Base-by-base conservation (phyloP, 768 basidiomycete genomes). In the Leccinum broughii region DNA sequence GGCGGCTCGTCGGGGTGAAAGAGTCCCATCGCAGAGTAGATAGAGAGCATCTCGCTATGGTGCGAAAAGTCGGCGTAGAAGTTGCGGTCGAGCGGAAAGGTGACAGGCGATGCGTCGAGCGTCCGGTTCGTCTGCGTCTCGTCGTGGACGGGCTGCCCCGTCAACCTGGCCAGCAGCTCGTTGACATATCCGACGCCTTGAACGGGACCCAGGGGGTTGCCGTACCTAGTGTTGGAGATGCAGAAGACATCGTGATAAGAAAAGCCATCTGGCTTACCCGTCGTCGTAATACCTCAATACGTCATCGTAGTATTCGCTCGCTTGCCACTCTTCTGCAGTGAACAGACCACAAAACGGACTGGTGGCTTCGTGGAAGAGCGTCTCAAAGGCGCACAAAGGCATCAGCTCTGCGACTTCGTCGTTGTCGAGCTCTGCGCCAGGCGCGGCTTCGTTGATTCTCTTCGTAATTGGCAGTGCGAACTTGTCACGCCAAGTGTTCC, bases 101-200 rank as follows among this genome's bases (percentile, higher is more conserved):
- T 93, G 6, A 64, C 66, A 0, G 85, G 83, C 5, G 82, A 79
- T 2, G 76, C 64, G 68, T 90, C 85, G 17, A 95, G 80, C 0
- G 92, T 94, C 13, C 72, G 73, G 72, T 95, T 94, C 4, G 89
- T 91, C 64, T 89, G 87, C 0, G 92, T 93, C 63, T 79, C 62
- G 72, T 93, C 91, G 44, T 68, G 70, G 35, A 92, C 90, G 3
- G 86, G 83, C 17, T 71, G 72, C 13, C 79, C 78, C 0, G 87
- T 90, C 49, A 95, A 80, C 10, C 95, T 85, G 0, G 92, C 90
- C 22, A 95, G 71, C 17, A 96, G 82, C 75, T 95, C 93, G 70
- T 93, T 94, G 68, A 90, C 79, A 70, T 90, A 96, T 6, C 93
- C 94, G 4, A 94, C 87, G 34, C 92, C 92, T 69, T 92, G 90